A percentile compares a stretch with the other conserved stretches of the same genome.
Conservation (phyloP, 306 rosid genomes). For the apple (Malus domestica) region DNA sequence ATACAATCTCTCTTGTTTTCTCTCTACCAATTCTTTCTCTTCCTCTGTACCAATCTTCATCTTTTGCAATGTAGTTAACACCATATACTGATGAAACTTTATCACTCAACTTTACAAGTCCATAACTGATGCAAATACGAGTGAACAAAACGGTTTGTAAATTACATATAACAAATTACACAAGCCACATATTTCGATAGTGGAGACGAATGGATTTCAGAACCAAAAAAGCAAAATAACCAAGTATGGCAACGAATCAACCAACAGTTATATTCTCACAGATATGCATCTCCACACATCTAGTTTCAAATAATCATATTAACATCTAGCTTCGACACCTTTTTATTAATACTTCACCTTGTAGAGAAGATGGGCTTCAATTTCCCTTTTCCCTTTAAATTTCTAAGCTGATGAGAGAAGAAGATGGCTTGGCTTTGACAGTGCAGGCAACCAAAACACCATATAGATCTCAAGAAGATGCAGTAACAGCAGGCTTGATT, state of each 20-base stretch:
- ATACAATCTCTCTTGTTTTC: no score
- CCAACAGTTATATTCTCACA: conserved; percentile 6
- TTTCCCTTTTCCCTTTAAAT: background rate
- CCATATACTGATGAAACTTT: no score
- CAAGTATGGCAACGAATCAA: background rate
- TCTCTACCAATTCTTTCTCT: no score
- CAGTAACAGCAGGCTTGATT: conserved; percentile 15
- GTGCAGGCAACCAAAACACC: conserved; percentile 22
- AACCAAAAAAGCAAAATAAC: conserved; percentile 10
- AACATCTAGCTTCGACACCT: conserved; percentile 20
- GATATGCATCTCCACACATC: conserved; percentile 9
- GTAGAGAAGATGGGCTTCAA: conserved; percentile 4
- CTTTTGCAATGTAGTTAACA: no score
- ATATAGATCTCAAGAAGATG: conserved; percentile 47
- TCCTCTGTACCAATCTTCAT: no score
- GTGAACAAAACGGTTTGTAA: background rate
- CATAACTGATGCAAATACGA: conserved; percentile 8
- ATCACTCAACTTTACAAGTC: background rate
- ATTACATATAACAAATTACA: conserved; percentile 14
- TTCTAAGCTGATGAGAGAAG: background rate
- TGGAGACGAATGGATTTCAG: conserved; percentile 12
- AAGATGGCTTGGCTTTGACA: background rate
- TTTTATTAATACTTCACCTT: conserved; percentile 36
- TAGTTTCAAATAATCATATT: background rate
- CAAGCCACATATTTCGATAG: conserved; percentile 1